phyloP scores from a whole-genome alignment of 2,329 filamentous ascomycete genomes.

The Lasiodiplodia hormozganensis region DNA sequence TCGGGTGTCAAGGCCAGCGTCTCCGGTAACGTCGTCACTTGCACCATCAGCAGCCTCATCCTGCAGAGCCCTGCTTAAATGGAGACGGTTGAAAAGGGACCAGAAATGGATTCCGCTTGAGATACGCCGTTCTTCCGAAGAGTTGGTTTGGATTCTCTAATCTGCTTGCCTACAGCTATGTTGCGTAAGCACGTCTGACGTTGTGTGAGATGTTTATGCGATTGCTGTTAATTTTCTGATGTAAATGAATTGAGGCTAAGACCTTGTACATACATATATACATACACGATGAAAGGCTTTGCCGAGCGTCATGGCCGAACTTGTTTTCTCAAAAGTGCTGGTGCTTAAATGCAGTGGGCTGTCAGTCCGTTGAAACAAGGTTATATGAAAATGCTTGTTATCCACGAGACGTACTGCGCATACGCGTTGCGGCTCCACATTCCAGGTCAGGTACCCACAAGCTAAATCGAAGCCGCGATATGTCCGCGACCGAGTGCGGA shows the following conservation, averaged over 20 bases:
- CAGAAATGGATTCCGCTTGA: not conserved
- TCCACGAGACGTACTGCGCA: not conserved
- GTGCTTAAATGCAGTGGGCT: too few species aligned
- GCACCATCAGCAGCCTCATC: conserved; percentile 33
- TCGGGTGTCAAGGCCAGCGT: conserved; percentile 44
- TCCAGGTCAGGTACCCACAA: not conserved
- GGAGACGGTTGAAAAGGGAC: not conserved
- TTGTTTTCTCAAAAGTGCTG: not conserved
- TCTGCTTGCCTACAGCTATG: not conserved
- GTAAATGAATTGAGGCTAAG: not conserved
- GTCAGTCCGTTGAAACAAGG: not conserved
- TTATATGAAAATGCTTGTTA: not conserved
- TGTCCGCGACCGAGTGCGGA: not conserved
- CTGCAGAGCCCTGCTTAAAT: conserved; percentile 31
- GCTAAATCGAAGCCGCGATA: not conserved
- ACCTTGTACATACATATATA: not conserved
- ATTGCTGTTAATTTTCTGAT: not conserved
- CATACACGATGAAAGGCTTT: not conserved
- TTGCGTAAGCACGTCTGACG: not conserved
- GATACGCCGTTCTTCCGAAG: not conserved
- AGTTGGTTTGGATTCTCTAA: not conserved
- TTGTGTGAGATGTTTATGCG: not conserved
- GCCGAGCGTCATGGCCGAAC: not conserved
- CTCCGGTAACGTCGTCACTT: conserved; percentile 34
- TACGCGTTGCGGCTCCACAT: not conserved